Percentiles rank a stretch among this genome's conserved stretches.
phyloP scores from a whole-genome alignment of 352 stramenopile species.

The Globisporangium acanthophoron region DNA sequence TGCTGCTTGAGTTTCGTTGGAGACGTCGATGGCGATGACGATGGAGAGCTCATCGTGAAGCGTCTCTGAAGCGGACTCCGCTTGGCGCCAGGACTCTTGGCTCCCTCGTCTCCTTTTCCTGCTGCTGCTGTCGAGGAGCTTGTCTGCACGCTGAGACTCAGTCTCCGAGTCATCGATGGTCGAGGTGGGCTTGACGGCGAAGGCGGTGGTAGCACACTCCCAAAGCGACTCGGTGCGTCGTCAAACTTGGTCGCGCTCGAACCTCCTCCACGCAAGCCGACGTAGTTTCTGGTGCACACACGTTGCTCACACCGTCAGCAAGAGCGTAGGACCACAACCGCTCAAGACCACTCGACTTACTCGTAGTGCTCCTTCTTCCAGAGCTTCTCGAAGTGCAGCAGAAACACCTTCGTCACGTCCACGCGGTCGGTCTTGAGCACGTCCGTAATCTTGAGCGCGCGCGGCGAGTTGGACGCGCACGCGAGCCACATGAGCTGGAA shows the following conservation, averaged over 20 bases:
- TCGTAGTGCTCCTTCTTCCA: slow-evolving; percentile 75
- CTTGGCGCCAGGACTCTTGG: slow-evolving; percentile 14
- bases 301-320: not conserved
- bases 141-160: slow-evolving; percentile 43
- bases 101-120: not conserved
- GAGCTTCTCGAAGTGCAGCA: slow-evolving; percentile 74
- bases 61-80: slow-evolving; percentile 30
- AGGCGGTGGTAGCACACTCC: not conserved
- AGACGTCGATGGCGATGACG: slow-evolving; percentile 9
- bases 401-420: slow-evolving; percentile 55
- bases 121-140: slow-evolving; percentile 1
- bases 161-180: slow-evolving; percentile 19
- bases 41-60: slow-evolving; percentile 25
- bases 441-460: slow-evolving; percentile 55
- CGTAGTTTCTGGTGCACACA: slow-evolving; percentile 38
- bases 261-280: slow-evolving; percentile 28
- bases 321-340: not conserved
- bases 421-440: slow-evolving; percentile 67
- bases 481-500: slow-evolving; percentile 84
- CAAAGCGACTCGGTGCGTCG: not conserved
- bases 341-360: slow-evolving; percentile 10
- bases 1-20: slow-evolving; percentile 5
- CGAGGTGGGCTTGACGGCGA: slow-evolving; percentile 12
- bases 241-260: not conserved
- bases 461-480: slow-evolving; percentile 43